phyloP scores from a whole-genome alignment of 257 asterid genomes.

The Eucommia ulmoides region DNA sequence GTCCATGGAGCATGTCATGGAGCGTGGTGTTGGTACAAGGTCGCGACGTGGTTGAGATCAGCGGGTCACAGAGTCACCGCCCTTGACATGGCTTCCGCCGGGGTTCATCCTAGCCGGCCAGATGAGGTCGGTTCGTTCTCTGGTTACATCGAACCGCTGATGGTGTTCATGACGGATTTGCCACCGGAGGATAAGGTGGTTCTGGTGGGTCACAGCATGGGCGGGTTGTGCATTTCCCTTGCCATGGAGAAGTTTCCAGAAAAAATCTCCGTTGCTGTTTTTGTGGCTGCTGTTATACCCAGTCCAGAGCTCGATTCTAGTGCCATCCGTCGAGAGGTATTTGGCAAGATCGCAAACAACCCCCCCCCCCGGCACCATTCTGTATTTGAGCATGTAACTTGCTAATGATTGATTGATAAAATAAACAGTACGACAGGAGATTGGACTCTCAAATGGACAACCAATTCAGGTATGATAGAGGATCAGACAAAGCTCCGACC shows the following conservation, averaged over 20 bases:
- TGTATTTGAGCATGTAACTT: not conserved
- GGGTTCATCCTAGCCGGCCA: conserved; percentile 3
- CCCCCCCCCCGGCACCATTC: no score
- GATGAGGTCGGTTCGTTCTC: not conserved
- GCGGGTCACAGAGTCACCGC: conserved; percentile 13
- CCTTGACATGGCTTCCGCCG: conserved; percentile 11
- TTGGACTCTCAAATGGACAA: not conserved
- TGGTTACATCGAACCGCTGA: conserved; percentile 7
- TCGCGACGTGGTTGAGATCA: conserved; percentile 10
- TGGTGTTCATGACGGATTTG: conserved; percentile 9
- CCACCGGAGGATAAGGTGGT: conserved; percentile 5
- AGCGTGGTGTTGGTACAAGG: conserved; percentile 36
- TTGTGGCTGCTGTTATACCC: not conserved
- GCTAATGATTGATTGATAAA: not conserved
- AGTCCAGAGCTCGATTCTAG: not conserved
- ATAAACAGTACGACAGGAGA: not conserved
- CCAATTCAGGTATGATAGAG: not conserved
- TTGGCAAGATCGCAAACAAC: no score
- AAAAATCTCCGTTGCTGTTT: conserved; percentile 4
- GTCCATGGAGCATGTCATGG: conserved; percentile 26
- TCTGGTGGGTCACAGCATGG: conserved; percentile 10
- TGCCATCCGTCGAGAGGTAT: not conserved
- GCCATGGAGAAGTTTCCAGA: conserved; percentile 8
- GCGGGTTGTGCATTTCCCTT: conserved; percentile 6
- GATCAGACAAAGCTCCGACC: not conserved